Conservation (phyloP, 345 rosid species). For the Anacardium occidentale region DNA sequence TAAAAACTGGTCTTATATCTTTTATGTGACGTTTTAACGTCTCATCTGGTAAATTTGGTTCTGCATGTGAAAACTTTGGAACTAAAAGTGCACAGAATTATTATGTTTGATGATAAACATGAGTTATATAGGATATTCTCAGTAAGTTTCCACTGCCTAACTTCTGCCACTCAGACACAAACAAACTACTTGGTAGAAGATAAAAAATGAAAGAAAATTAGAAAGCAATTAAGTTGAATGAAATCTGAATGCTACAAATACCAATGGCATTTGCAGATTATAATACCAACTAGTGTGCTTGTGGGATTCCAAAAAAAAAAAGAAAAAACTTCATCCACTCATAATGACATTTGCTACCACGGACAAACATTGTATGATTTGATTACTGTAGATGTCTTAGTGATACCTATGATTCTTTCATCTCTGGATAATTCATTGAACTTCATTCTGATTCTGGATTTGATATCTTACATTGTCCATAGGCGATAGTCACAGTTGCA, state of each 20-base stretch:
- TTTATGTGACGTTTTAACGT: background rate
- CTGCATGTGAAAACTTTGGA: background rate
- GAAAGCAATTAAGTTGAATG: no score
- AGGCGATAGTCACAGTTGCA: conserved; percentile 93
- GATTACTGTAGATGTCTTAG: background rate
- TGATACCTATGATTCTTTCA: background rate
- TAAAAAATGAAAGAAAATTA: no score
- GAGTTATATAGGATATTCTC: background rate
- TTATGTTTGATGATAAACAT: background rate
- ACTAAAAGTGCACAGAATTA: background rate
- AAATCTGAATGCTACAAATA: no score
- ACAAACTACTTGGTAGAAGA: background rate
- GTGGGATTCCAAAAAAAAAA: background rate
- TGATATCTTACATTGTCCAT: conserved; percentile 22
- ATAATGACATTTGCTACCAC: background rate
- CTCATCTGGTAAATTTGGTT: background rate
- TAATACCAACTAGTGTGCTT: background rate
- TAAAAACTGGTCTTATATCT: background rate
- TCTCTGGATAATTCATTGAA: background rate
- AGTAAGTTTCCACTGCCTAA: background rate
- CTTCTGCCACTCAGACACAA: background rate
- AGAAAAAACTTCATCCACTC: background rate
- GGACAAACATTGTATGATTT: background rate
- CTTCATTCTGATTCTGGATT: conserved; percentile 10
- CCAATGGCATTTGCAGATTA: no score